Percentiles rank a stretch among this genome's conserved stretches.
Conservation (phyloP, 139 green algal species). For the Chlorella vulgaris region DNA sequence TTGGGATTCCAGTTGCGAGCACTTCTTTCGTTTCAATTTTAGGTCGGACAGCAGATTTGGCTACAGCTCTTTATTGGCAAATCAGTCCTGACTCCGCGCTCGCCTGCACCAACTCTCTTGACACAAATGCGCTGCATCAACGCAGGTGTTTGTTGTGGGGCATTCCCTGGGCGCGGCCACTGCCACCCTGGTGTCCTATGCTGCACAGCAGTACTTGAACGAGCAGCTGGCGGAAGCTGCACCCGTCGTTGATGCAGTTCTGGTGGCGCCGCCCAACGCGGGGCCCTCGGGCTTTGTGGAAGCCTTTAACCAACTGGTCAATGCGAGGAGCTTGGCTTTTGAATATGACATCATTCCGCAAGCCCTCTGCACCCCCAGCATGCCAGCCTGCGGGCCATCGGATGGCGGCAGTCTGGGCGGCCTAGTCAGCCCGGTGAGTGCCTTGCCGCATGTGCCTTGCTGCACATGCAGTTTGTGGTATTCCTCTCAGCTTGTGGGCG, state of each 20-base stretch:
- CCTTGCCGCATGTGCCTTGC: no score
- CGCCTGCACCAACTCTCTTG: no score
- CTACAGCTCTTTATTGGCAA: no score
- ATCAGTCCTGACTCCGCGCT: no score
- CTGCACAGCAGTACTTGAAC: background rate
- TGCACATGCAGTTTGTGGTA: no score
- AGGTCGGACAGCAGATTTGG: no score
- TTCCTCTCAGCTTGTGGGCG: no score
- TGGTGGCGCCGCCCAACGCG: background rate
- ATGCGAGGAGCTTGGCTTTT: slow-evolving; percentile 6
- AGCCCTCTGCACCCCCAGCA: background rate
- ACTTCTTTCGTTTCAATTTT: no score
- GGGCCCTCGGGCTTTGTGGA: background rate
- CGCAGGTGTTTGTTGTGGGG: slow-evolving; percentile 11
- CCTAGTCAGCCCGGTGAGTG: no score
- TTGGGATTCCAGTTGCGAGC: no score
- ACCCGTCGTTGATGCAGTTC: background rate
- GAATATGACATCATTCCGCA: slow-evolving; percentile 27
- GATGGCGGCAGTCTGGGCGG: background rate
- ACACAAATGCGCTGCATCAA: no score
- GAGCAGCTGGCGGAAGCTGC: background rate
- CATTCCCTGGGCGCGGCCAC: background rate
- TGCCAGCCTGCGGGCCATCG: background rate
- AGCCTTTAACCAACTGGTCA: slow-evolving; percentile 6
- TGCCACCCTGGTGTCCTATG: slow-evolving; percentile 8